Percentiles rank a stretch among this genome's conserved stretches.
phyloP scores from a whole-genome alignment of 1,284 basidiomycete species.

The Rhodotorula sp. region DNA sequence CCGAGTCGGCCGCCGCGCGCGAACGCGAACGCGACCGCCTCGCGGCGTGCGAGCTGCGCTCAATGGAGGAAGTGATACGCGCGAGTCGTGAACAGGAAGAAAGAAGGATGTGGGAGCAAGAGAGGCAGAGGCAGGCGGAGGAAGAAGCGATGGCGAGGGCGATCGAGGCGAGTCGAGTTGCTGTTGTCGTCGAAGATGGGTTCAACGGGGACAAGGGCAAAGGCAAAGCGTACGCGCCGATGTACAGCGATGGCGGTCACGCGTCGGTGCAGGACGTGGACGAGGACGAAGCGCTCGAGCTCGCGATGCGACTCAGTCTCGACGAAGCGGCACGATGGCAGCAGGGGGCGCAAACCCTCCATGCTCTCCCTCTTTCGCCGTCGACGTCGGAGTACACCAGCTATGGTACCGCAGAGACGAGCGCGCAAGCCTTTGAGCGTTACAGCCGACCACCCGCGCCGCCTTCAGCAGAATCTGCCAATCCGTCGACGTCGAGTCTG shows the following conservation, averaged over 20 bases:
- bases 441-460: neutral
- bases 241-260: neutral
- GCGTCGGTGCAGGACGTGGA: neutral
- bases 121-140: constrained; percentile 3
- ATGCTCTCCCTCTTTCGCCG: neutral
- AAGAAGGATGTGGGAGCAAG: neutral
- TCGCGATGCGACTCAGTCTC: constrained; percentile 17
- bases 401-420: neutral
- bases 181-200: neutral
- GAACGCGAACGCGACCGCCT: neutral
- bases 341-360: neutral
- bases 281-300: constrained; percentile 19
- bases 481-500: neutral
- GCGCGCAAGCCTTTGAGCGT: constrained; percentile 5
- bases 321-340: constrained; percentile 8
- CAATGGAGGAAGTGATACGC: constrained; percentile 17
- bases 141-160: constrained; percentile 8
- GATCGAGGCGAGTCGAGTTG: constrained; percentile 5
- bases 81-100: constrained; percentile 11
- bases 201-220: neutral
- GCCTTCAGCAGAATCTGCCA: neutral
- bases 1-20: constrained; percentile 5
- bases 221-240: neutral
- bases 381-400: no score
- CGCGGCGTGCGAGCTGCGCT: constrained; percentile 16